Conservation (phyloP, 768 basidiomycete genomes). For the Boletus sp. region DNA sequence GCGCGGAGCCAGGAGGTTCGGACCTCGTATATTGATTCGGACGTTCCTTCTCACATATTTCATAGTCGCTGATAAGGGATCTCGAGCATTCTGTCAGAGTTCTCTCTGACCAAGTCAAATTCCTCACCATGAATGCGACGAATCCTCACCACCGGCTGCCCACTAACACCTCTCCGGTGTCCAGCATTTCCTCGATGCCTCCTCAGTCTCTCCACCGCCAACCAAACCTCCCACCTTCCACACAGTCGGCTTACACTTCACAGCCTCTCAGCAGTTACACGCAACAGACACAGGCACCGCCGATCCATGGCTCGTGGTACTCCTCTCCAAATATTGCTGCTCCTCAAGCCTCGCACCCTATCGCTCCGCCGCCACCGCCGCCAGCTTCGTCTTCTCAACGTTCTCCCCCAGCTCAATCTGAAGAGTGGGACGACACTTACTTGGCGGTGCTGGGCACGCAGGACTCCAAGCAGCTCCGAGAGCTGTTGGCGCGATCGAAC, state of each 20-base stretch:
- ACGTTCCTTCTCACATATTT: slow-evolving; percentile 8
- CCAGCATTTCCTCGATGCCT: slow-evolving; percentile 36
- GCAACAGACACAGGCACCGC: slow-evolving; percentile 30
- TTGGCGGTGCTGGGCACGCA: slow-evolving; percentile 73
- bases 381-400: slow-evolving; percentile 40
- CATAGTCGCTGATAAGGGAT: slow-evolving; percentile 70
- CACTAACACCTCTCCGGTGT: slow-evolving; percentile 32
- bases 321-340: slow-evolving; percentile 59
- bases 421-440: slow-evolving; percentile 86
- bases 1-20: slow-evolving; percentile 76
- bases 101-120: slow-evolving; percentile 81
- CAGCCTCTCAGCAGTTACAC: slow-evolving; percentile 34
- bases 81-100: slow-evolving; percentile 74
- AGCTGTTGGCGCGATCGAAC: slow-evolving; percentile 67
- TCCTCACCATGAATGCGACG: slow-evolving; percentile 57
- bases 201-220: slow-evolving; percentile 35
- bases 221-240: slow-evolving; percentile 33
- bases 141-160: slow-evolving; percentile 34
- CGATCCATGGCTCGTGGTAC: slow-evolving; percentile 53
- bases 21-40: background rate
- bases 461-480: slow-evolving; percentile 69
- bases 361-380: slow-evolving; percentile 57
- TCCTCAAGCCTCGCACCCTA: slow-evolving; percentile 78
- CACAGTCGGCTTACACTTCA: slow-evolving; percentile 31
- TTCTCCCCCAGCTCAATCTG: slow-evolving; percentile 54